phyloP scores from a whole-genome alignment of 139 green algal species.

The Mesotaenium endlicherianum region DNA sequence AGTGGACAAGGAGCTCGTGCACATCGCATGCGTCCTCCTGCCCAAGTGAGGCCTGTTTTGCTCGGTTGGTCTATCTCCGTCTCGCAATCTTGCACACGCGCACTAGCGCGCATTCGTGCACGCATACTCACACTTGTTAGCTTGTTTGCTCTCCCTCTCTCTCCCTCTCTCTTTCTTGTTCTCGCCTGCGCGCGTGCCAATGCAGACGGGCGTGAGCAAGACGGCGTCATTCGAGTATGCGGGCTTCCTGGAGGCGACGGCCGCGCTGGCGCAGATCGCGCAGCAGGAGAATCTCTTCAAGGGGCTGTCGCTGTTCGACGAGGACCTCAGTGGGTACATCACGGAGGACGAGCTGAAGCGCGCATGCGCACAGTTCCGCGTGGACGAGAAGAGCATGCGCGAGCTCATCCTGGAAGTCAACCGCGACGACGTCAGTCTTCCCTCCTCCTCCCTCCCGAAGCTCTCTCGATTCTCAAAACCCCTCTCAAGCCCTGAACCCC shows the following conservation, averaged over 20 bases:
- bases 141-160: background rate
- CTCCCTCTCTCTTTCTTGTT: background rate
- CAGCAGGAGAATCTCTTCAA: conserved; percentile 38
- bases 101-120: background rate
- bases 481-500: too few species aligned
- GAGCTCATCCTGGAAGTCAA: background rate
- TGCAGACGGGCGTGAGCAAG: conserved; percentile 48
- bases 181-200: background rate
- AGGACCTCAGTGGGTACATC: conserved; percentile 26
- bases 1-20: too few species aligned
- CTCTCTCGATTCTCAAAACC: too few species aligned
- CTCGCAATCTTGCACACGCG: too few species aligned
- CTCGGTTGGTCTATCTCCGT: background rate
- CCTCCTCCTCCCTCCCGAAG: background rate
- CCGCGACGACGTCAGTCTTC: background rate
- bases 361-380: background rate
- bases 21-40: too few species aligned
- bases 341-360: conserved; percentile 15
- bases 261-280: conserved; percentile 44
- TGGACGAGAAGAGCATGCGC: background rate
- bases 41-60: background rate
- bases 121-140: background rate
- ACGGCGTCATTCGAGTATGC: conserved; percentile 81
- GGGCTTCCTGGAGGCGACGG: conserved; percentile 65
- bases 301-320: conserved; percentile 33